phyloP scores from a whole-genome alignment of 306 rosid species.

The Gastrolobium bilobum region DNA sequence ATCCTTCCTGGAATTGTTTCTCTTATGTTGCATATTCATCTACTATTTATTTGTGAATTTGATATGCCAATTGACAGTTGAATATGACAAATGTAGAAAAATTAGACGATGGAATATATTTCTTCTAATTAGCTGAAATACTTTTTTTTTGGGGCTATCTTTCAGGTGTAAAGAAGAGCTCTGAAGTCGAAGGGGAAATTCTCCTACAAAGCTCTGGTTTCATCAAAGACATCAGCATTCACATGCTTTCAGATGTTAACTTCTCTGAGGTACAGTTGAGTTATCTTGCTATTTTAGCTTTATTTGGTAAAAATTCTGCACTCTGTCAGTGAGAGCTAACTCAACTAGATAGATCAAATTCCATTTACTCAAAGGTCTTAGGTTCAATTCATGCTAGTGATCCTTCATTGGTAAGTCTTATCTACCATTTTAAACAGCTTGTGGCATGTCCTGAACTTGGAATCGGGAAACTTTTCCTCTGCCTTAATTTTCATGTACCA shows the following conservation, averaged over 20 bases:
- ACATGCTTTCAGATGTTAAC: conserved; percentile 80
- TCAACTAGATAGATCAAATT: conserved; percentile 34
- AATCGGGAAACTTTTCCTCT: neutral
- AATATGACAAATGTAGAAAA: conserved; percentile 23
- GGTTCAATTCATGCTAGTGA: neutral
- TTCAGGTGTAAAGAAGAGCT: conserved; percentile 66
- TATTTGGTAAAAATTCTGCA: conserved; percentile 9
- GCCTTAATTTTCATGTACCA: conserved; percentile 29
- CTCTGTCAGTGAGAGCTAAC: conserved; percentile 16
- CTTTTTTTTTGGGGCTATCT: conserved; percentile 37
- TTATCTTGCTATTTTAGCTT: conserved; percentile 37
- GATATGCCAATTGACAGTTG: conserved; percentile 27
- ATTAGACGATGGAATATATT: conserved; percentile 3
- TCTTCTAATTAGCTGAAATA: conserved; percentile 9
- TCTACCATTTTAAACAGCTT: conserved; percentile 14
- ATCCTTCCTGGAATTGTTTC: conserved; percentile 7
- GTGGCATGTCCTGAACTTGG: conserved; percentile 31
- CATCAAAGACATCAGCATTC: conserved; percentile 64
- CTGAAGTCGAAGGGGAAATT: conserved; percentile 53
- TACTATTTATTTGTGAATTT: conserved; percentile 28
- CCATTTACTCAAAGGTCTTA: neutral
- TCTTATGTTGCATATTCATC: conserved; percentile 8
- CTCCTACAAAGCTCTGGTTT: conserved; percentile 68
- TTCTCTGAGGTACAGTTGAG: conserved; percentile 67
- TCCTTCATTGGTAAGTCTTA: conserved; percentile 10